These are phyloP conservation scores for Furculomyces boomerangus DNA, from an alignment of 371 early-diverging fungal species.

Conservation along the genomic window DNA sequence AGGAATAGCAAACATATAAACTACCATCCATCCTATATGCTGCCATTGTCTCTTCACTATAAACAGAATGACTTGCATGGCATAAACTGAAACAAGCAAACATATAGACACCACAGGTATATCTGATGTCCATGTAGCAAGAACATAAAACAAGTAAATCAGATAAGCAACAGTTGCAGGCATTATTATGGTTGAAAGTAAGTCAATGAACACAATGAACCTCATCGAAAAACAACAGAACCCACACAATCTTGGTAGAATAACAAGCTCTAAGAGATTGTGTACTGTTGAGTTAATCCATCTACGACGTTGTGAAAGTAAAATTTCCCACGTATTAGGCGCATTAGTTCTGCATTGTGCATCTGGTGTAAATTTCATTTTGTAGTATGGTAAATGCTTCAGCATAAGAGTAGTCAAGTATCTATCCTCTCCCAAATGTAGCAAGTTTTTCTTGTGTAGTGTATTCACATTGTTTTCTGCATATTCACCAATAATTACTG, in stretches of 20 bases:
- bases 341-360: constrained; percentile 92
- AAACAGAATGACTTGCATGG: constrained; percentile 65
- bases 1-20: constrained; percentile 69
- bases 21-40: constrained; percentile 93
- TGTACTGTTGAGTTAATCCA: constrained; percentile 98
- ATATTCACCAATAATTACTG: constrained; percentile 80
- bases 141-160: constrained; percentile 42
- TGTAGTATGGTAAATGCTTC: constrained; percentile 94
- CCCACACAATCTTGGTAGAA: constrained; percentile 80
- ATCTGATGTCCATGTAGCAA: constrained; percentile 26
- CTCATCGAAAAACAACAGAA: constrained; percentile 97
- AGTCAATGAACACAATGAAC: constrained; percentile 82
- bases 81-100: constrained; percentile 52
- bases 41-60: constrained; percentile 68
- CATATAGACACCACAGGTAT: constrained; percentile 38
- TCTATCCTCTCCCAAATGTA: constrained; percentile 65
- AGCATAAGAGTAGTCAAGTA: constrained; percentile 95
- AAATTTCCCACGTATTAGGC: constrained; percentile 84
- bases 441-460: constrained; percentile 86
- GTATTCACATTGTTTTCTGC: constrained; percentile 91
- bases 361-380: constrained; percentile 88
- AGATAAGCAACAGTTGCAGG: constrained; percentile 78
- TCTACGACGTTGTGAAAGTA: constrained; percentile 89
- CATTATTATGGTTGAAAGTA: constrained; percentile 81
- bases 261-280: constrained; percentile 78